Evolutionary conservation across 2,329 filamentous ascomycete genomes (phyloP).

Genomic region (Helotiales sp.): DNA sequence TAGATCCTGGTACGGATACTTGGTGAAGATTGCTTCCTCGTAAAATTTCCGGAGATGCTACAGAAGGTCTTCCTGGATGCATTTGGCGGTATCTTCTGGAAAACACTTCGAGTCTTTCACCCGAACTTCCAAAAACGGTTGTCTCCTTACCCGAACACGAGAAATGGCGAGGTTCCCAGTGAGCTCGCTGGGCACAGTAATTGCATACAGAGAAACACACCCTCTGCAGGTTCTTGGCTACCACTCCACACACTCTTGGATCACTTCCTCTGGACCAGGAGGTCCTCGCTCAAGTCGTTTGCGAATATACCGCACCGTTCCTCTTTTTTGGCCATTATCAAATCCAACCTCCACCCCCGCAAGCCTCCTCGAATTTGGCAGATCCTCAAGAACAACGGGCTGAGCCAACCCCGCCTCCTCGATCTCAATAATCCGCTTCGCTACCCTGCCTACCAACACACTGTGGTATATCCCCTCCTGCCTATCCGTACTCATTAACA

Average conservation of each 20-base stretch:
- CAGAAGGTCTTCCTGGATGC: too few relatives aligned
- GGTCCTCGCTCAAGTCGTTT: not conserved
- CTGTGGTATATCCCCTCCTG: slow-evolving; percentile 21
- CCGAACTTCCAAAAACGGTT: too few relatives aligned
- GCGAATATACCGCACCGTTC: not conserved
- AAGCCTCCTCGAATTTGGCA: slow-evolving; percentile 17
- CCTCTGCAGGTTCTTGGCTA: not conserved
- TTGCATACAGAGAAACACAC: too few relatives aligned
- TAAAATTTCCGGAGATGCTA: too few relatives aligned
- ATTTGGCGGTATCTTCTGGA: too few relatives aligned
- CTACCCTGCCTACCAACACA: not conserved
- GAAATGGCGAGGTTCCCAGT: too few relatives aligned
- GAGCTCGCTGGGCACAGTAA: too few relatives aligned
- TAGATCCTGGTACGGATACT: too few relatives aligned
- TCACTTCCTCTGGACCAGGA: not conserved
- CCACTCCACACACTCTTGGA: not conserved
- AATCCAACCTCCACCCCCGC: slow-evolving; percentile 2
- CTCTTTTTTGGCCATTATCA: not conserved
- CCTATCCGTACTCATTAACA: slow-evolving; percentile 10
- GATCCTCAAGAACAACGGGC: slow-evolving; percentile 8
- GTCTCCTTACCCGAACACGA: too few relatives aligned
- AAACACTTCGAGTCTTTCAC: too few relatives aligned
- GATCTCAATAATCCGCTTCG: not conserved
- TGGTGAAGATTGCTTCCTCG: too few relatives aligned
- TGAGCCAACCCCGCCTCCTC: slow-evolving; percentile 15